Conservation (phyloP, 345 rosid species). For the Raphanus raphanistrum region DNA sequence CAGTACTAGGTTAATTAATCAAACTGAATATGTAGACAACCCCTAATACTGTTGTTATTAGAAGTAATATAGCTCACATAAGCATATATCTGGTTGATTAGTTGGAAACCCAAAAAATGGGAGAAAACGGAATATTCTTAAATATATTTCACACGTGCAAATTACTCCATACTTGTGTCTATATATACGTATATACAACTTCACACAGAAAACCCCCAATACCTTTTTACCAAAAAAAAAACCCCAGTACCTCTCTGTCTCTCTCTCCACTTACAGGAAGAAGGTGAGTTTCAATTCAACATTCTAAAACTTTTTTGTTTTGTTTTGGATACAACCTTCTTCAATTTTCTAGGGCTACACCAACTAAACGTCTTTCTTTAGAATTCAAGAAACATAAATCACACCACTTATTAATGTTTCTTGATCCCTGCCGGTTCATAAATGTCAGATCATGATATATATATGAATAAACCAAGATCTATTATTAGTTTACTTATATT, state of each 20-base stretch:
- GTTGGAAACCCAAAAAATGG: conserved; percentile 2
- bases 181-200: background rate
- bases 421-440: background rate
- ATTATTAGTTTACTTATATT: background rate
- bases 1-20: background rate
- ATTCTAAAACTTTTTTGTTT: background rate
- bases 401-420: background rate
- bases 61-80: background rate
- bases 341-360: conserved; percentile 21
- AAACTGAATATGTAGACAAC: background rate
- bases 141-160: conserved; percentile 18
- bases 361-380: background rate
- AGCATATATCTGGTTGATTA: background rate
- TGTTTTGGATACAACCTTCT: background rate
- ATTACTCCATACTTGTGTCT: background rate
- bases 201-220: background rate
- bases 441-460: background rate
- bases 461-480: background rate
- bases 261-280: conserved; percentile 14
- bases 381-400: conserved; percentile 10
- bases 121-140: conserved; percentile 17
- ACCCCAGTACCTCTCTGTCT: conserved; percentile 4
- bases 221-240: no score
- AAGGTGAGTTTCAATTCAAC: conserved; percentile 26
- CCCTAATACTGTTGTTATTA: background rate